phyloP scores from a whole-genome alignment of 2,329 filamentous ascomycete genomes.

The Venturiaceae sp. region DNA sequence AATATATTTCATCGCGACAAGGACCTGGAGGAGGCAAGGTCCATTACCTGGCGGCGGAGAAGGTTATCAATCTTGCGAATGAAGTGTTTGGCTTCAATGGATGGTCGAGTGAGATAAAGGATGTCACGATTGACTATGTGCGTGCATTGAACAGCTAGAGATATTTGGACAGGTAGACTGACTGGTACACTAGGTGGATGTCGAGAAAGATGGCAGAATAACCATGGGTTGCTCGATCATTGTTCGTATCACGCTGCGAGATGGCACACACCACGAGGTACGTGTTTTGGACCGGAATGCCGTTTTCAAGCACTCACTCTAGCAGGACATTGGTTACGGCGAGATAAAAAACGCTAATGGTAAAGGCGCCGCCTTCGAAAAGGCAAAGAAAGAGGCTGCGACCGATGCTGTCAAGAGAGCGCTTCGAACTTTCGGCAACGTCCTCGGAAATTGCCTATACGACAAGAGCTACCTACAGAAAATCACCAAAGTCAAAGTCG shows the following conservation, averaged over 20 bases:
- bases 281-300: neutral
- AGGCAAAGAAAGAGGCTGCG: conserved; percentile 96
- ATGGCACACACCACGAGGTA: conserved; percentile 90
- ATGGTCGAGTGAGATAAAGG: conserved; percentile 93
- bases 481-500: conserved; percentile 80
- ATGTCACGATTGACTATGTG: conserved; percentile 88
- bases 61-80: conserved; percentile 90
- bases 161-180: neutral
- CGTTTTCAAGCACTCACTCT: neutral
- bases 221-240: conserved; percentile 83
- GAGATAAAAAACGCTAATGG: conserved; percentile 93
- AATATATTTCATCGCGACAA: conserved; percentile 82
- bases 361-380: conserved; percentile 93
- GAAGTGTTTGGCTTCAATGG: conserved; percentile 96
- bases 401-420: conserved; percentile 90
- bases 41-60: conserved; percentile 92
- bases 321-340: conserved; percentile 81
- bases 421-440: conserved; percentile 85
- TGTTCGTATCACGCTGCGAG: conserved; percentile 77
- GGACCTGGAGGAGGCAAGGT: conserved; percentile 80
- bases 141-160: conserved; percentile 14
- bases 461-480: conserved; percentile 89
- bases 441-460: conserved; percentile 97
- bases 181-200: neutral
- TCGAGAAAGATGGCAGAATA: conserved; percentile 48